A percentile compares a stretch with the other conserved stretches of the same genome.
phyloP scores from a whole-genome alignment of 169 alveolate species.

The Plasmodium knowlesi region DNA sequence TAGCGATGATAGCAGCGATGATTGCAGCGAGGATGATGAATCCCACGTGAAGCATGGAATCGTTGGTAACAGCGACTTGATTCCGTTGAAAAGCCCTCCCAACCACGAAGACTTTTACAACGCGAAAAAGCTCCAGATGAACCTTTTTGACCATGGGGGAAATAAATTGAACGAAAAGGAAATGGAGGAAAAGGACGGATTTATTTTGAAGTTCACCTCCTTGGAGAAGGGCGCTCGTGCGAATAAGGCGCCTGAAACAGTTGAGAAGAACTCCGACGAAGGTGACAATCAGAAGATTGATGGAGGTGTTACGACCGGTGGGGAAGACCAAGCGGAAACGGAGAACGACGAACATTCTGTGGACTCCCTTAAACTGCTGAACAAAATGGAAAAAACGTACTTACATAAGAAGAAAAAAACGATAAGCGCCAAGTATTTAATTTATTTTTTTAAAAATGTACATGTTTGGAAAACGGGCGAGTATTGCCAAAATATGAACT shows the following conservation, averaged over 20 bases:
- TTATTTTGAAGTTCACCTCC: neutral
- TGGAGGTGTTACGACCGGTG: neutral
- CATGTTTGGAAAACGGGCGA: constrained; percentile 26
- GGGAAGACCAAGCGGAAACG: neutral
- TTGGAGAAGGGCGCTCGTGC: neutral
- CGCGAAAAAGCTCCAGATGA: neutral
- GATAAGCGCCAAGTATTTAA: constrained; percentile 32
- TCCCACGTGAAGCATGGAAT: neutral
- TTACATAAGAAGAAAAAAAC: neutral
- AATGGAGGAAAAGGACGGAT: neutral
- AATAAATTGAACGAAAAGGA: neutral
- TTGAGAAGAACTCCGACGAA: neutral
- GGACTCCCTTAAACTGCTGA: neutral
- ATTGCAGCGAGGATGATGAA: neutral
- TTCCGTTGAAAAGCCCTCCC: constrained; percentile 24
- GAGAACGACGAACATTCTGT: neutral
- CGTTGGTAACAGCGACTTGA: neutral
- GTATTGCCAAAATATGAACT: constrained; percentile 13
- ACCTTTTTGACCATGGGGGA: neutral
- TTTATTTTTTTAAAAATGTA: constrained; percentile 41
- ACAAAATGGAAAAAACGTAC: neutral
- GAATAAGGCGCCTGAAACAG: neutral
- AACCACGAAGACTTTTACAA: constrained; percentile 42
- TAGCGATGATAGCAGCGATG: neutral
- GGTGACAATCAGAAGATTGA: neutral